These are phyloP conservation scores for Fusarium sp. DNA, from an alignment of 2,329 filamentous ascomycete species.

Conservation along the genomic window DNA sequence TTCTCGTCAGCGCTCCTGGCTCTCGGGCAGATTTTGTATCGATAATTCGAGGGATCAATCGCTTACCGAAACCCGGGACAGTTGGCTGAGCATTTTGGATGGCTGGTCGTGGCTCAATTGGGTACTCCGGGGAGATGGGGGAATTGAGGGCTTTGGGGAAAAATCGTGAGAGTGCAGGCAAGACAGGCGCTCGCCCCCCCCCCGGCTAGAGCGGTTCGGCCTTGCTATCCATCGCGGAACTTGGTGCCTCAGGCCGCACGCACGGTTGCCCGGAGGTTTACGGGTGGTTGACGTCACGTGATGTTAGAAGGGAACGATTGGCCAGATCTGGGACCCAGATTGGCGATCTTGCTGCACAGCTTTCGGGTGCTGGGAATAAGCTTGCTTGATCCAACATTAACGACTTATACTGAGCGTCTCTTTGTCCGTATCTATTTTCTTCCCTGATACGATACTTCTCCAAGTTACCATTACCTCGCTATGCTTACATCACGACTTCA, in stretches of 20 bases:
- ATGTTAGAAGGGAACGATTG: background rate
- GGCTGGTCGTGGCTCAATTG: constrained; percentile 60
- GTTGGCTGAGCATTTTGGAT: constrained; percentile 66
- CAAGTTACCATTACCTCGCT: background rate
- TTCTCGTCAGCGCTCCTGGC: constrained; percentile 7
- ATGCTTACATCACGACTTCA: background rate
- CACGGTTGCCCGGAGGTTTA: constrained; percentile 23
- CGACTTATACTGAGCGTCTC: background rate
- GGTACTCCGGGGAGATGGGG: constrained; percentile 47
- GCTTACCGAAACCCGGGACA: constrained; percentile 67
- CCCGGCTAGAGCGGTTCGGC: constrained; percentile 42
- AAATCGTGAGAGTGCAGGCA: constrained; percentile 52
- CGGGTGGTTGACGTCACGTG: constrained; percentile 23
- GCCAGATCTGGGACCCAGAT: constrained; percentile 9
- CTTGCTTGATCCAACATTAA: background rate
- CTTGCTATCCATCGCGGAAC: constrained; percentile 20
- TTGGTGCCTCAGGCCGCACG: constrained; percentile 28
- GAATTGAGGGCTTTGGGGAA: constrained; percentile 48
- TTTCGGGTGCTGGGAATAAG: background rate
- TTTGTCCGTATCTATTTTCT: background rate
- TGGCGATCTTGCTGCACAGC: constrained; percentile 2
- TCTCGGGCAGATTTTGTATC: background rate
- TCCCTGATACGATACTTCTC: too few relatives aligned
- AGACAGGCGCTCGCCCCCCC: constrained; percentile 33
- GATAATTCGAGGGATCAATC: background rate